Percentiles rank a stretch among this genome's conserved stretches.
These are phyloP conservation scores for Micractinium conductrix DNA, from an alignment of 139 green algal species.

Conservation along the genomic window DNA sequence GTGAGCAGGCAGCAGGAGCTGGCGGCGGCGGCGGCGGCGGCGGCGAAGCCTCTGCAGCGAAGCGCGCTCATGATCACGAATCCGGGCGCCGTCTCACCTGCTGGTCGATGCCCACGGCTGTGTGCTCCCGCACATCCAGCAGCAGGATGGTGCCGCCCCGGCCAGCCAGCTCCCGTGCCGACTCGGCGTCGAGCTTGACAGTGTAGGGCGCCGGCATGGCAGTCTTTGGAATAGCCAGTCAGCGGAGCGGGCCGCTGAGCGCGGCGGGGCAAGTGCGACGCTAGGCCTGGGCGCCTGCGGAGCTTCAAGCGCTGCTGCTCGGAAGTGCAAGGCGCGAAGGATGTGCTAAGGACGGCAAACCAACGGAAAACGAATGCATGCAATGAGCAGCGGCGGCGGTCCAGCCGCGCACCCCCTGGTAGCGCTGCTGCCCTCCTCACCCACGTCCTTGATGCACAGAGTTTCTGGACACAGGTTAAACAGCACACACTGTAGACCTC, in stretches of 20 bases:
- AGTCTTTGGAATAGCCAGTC: too few species aligned
- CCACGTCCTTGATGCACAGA: too few species aligned
- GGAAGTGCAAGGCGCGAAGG: too few species aligned
- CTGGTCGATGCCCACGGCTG: conserved; percentile 82
- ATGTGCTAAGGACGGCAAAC: too few species aligned
- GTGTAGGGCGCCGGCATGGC: conserved; percentile 27
- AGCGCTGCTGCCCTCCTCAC: neutral
- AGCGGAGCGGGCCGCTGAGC: too few species aligned
- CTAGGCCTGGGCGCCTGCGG: neutral
- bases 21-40: neutral
- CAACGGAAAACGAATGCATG: neutral
- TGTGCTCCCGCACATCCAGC: conserved; percentile 74
- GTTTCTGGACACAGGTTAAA: too few species aligned
- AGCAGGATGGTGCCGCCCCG: conserved; percentile 77
- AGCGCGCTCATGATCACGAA: neutral
- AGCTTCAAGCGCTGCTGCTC: neutral
- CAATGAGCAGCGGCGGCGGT: too few species aligned
- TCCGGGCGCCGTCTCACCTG: conserved; percentile 52
- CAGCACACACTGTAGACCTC: too few species aligned
- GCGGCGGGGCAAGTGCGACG: neutral
- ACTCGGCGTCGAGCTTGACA: conserved; percentile 69
- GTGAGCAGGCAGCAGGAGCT: neutral
- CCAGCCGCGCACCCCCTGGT: too few species aligned
- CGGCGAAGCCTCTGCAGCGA: too few species aligned
- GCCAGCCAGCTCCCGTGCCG: conserved; percentile 60